These are phyloP conservation scores for Cystofilobasidium ferigula DNA, from an alignment of 768 basidiomycete species.

Conservation along the genomic window DNA sequence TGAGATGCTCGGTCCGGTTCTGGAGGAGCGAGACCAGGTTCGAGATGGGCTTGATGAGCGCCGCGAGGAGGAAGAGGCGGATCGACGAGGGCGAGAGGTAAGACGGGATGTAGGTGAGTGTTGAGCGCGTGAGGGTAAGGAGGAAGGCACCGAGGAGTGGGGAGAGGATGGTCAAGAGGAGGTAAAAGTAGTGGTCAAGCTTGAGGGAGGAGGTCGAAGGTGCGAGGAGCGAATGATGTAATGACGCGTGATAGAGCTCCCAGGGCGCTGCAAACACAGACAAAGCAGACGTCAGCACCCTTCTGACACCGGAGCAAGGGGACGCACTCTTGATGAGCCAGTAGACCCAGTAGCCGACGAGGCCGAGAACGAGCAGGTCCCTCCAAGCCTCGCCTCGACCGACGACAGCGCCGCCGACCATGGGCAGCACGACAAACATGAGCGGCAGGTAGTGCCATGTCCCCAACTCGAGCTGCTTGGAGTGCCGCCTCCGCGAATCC, in stretches of 20 bases:
- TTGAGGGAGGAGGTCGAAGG: not conserved
- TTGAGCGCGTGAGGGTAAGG: constrained; percentile 26
- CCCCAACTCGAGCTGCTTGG: constrained; percentile 1
- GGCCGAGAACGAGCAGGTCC: constrained; percentile 31
- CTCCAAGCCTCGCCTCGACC: constrained; percentile 29
- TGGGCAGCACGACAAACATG: constrained; percentile 31
- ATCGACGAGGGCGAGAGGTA: constrained; percentile 25
- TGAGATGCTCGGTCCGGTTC: constrained; percentile 27
- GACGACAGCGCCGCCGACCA: constrained; percentile 30
- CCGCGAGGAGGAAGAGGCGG: constrained; percentile 31
- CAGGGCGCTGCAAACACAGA: constrained; percentile 29
- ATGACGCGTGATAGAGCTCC: constrained; percentile 34
- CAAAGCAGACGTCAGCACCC: not conserved
- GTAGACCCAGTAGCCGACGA: constrained; percentile 34
- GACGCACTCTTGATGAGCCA: constrained; percentile 33
- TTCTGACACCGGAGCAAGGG: not conserved
- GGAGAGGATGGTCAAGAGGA: constrained; percentile 28
- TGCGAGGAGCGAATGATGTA: constrained; percentile 28
- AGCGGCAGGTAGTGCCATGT: constrained; percentile 33
- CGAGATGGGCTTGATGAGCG: constrained; percentile 30
- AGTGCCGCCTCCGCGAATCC: not conserved
- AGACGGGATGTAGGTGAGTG: constrained; percentile 26
- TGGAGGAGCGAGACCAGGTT: constrained; percentile 29
- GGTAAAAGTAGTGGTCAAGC: constrained; percentile 27
- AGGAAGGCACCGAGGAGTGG: constrained; percentile 28